Conservation (phyloP, 352 stramenopile species). For the Pythium plurisporium region DNA sequence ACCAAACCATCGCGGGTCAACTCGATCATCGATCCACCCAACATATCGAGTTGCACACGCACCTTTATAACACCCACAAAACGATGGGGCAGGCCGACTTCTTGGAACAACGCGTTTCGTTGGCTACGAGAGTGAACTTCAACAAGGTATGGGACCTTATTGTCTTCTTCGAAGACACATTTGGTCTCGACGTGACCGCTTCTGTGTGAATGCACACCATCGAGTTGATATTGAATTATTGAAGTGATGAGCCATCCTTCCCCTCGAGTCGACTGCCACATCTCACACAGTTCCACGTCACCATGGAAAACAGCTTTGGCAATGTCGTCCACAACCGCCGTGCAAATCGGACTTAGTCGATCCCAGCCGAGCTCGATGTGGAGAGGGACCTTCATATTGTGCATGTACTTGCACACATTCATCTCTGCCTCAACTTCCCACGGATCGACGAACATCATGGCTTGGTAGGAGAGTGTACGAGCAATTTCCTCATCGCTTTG, state of each 20-base stretch:
- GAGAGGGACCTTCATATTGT: constrained; percentile 32
- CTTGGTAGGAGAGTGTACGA: constrained; percentile 26
- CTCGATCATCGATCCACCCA: too few species aligned
- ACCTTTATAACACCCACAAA: constrained; percentile 69
- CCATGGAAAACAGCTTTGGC: constrained; percentile 54
- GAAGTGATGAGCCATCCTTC: constrained; percentile 80
- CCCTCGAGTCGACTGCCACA: constrained; percentile 69
- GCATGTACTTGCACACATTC: constrained; percentile 64
- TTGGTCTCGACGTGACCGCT: constrained; percentile 16
- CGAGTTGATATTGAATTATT: constrained; percentile 73
- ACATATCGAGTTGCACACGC: not conserved
- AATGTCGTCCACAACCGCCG: constrained; percentile 60
- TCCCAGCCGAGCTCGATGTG: constrained; percentile 79
- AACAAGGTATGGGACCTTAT: constrained; percentile 50
- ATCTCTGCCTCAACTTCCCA: constrained; percentile 75
- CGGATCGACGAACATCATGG: constrained; percentile 80
- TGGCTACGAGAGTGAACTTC: constrained; percentile 70
- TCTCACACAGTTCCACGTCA: constrained; percentile 41
- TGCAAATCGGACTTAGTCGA: constrained; percentile 57
- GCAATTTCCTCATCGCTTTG: not conserved
- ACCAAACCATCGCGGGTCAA: too few species aligned
- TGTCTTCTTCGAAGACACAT: constrained; percentile 31
- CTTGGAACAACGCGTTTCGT: constrained; percentile 74
- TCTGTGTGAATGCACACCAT: constrained; percentile 59
- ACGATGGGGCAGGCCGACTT: constrained; percentile 68